Evolutionary conservation across 208 protist species (phyloP), one percentile per base, ranked within the genome.

Genomic region (Wallacemonas sp.): DNA sequence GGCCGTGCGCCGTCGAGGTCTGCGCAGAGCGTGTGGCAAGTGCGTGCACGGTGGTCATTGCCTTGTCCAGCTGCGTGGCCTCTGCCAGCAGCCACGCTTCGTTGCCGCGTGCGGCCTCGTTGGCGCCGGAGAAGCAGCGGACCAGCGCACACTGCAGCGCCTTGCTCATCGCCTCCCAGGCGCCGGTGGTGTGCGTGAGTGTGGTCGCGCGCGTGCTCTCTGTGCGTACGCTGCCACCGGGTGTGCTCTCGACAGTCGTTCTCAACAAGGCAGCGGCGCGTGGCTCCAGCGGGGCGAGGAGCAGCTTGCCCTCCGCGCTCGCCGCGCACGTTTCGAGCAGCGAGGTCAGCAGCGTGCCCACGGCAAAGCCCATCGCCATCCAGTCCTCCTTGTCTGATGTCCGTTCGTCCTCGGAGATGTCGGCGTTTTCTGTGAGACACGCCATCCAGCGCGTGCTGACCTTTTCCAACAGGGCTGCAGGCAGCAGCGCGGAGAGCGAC

Each of bases 111-210:
- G 72, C 67, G n/a, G 54, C 45, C 28, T 57, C 59, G 57, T 78
- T 76, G 16, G 71, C 77, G 22, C 20, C 26, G 18, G 46, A 29
- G 50, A 78, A 78, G 4, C 64, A 33, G 2, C 26, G 31, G 5
- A 82, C 59, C 3, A 82, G 70, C 22, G 57, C 70, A 57, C 71
- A 76, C 33, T 77, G 76, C 63, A 82, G n/a, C 29, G 52, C 52
- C 49, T 57, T 57, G 25, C 7, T 11, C 49, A 57, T 33, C 8
- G 25, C 49, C n/a, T 57, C 49, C 20, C 25, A 57, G 26, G 14
- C 36, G 36, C 7, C 36, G 36, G 36, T 41, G 36, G 10, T 41
- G 36, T 41, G 10, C 7, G 10, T 41, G 36, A 14, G 7, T 14
- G 36, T 7, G 10, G 36, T 41, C 14, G 36, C 36, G 36, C 36